These are phyloP conservation scores for Cercospora canescens DNA, from an alignment of 2,329 filamentous ascomycete species.

Conservation along the genomic window DNA sequence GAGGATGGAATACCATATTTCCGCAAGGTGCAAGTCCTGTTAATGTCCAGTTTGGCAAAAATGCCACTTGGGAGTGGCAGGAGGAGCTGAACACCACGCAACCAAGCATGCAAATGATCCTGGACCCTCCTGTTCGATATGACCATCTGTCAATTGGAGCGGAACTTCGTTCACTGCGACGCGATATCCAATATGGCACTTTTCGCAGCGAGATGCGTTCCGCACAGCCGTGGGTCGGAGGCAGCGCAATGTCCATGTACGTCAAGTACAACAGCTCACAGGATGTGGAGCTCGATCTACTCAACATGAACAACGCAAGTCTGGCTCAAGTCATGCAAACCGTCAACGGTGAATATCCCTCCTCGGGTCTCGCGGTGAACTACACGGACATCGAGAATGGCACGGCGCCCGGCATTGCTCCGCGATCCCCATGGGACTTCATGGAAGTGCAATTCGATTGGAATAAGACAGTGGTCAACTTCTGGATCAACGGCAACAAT, in stretches of 20 bases:
- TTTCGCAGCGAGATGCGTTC: constrained; percentile 47
- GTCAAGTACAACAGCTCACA: constrained; percentile 49
- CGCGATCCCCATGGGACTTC: constrained; percentile 45
- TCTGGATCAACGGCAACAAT: constrained; percentile 40
- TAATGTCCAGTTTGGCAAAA: constrained; percentile 42
- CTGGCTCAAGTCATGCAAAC: constrained; percentile 27
- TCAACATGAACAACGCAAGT: constrained; percentile 42
- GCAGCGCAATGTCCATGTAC: constrained; percentile 49
- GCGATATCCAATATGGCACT: constrained; percentile 51
- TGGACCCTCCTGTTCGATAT: constrained; percentile 21
- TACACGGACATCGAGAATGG: constrained; percentile 38
- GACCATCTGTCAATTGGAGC: constrained; percentile 48
- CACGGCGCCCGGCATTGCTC: constrained; percentile 35
- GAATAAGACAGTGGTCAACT: constrained; percentile 45
- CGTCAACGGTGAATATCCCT: constrained; percentile 24
- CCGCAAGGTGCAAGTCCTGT: constrained; percentile 44
- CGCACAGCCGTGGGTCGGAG: constrained; percentile 38
- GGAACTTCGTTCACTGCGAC: constrained; percentile 43
- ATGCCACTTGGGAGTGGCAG: constrained; percentile 24
- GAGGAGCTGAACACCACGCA: constrained; percentile 20
- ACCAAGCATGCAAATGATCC: constrained; percentile 25
- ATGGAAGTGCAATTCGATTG: constrained; percentile 51
- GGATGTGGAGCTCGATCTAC: constrained; percentile 45
- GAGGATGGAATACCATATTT: constrained; percentile 49
- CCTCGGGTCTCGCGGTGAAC: constrained; percentile 38